A percentile compares a stretch with the other conserved stretches of the same genome.
Conservation (phyloP, 2,329 filamentous ascomycete genomes). For the Didymella lethalis region DNA sequence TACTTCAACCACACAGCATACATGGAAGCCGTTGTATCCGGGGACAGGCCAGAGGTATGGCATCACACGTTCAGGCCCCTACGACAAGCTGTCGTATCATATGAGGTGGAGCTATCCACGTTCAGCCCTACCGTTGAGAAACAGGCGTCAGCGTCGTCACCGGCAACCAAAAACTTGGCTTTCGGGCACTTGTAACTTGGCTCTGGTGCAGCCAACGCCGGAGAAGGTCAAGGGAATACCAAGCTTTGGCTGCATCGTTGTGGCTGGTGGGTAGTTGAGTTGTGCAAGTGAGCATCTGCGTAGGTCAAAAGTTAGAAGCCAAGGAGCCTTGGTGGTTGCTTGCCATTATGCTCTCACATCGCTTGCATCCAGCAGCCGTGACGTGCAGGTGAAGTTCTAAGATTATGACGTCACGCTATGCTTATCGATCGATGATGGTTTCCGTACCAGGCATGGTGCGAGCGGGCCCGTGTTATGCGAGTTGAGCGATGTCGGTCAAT, state of each 20-base stretch:
- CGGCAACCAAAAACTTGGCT: slow-evolving; percentile 22
- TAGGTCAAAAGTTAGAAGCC: neutral
- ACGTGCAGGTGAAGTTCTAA: neutral
- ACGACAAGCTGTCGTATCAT: slow-evolving; percentile 7
- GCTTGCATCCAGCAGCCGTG: neutral
- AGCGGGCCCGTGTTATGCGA: slow-evolving; percentile 4
- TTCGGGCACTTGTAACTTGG: slow-evolving; percentile 24
- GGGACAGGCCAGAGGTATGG: slow-evolving; percentile 2
- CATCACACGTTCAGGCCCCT: slow-evolving; percentile 10
- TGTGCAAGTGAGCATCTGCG: neutral
- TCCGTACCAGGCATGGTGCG: slow-evolving; percentile 8
- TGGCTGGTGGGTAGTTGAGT: neutral
- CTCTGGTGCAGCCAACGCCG: slow-evolving; percentile 1
- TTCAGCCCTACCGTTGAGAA: slow-evolving; percentile 11
- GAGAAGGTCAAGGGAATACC: neutral
- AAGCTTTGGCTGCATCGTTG: slow-evolving; percentile 6
- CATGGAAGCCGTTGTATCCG: slow-evolving; percentile 14
- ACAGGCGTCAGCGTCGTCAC: slow-evolving; percentile 17
- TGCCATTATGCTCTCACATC: neutral
- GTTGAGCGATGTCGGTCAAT: slow-evolving; percentile 16
- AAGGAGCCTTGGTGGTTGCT: neutral
- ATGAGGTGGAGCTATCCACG: neutral
- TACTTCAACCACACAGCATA: neutral
- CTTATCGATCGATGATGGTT: slow-evolving; percentile 13
- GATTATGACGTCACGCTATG: slow-evolving; percentile 9